Base-by-base conservation (phyloP, 331 rosid genomes). In the Saraca asoca region DNA sequence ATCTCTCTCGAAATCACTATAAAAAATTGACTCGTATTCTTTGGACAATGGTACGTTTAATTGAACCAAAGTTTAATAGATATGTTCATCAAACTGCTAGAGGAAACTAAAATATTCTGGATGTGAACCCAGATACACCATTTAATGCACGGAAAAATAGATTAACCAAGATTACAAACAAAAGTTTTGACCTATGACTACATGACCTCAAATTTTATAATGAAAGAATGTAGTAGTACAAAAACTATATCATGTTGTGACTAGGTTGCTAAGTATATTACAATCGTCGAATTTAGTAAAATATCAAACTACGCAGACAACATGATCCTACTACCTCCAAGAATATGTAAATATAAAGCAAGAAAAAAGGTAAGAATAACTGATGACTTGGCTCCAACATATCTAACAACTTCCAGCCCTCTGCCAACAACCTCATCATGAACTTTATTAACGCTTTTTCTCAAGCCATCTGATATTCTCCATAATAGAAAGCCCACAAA, bases 331-430 rank as follows among this genome's bases (percentile, higher is more conserved):
- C 83, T 65, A 66, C 86, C 91, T 49, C 83, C 82, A 15, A 86
- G 34, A 75, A 88, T 73, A 77, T 90, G 93, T 12, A 93, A 78
- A 80, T 85, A 86, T 78, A 90, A 77, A 43, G 91, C 97, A 74
- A 93, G 81, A 82, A 90, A 93, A 35, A 90, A 41, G 1, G 96
- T 90, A 66, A 88, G 79, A 64, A 93, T 79, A 39, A 88, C 80
- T 0, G 95, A 87, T 39, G 95, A 87, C 81, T 90, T 93, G 7
- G 87, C 96, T 52, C 87, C 83, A 42, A 83, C 87, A 71, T 80
- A 93, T 78, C 85, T 81, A 31, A 90, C 75, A 35, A 88, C 86
- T 43, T 86, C 82, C 59, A 81, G 63, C 34, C 97, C 98, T 80
- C 75, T 86, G 58, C 76, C 79, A 50, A 85, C 79, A 60, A 71